Evolutionary conservation across 1,284 basidiomycete genomes (phyloP).

Genomic region (Marasmius oreades): DNA sequence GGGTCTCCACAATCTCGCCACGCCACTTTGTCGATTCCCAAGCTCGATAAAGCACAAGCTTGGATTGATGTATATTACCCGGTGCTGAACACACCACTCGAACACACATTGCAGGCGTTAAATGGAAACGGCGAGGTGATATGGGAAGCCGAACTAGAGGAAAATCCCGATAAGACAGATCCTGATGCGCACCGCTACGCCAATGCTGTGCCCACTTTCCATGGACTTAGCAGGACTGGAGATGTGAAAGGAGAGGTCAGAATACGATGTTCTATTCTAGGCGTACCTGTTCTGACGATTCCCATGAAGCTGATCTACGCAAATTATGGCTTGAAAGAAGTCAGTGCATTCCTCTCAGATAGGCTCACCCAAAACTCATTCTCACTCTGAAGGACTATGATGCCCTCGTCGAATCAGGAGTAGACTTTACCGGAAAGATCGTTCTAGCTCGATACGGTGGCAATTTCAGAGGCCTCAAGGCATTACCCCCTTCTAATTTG

Average conservation of each 20-base stretch:
- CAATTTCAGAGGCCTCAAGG: conserved; percentile 75
- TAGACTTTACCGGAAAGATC: conserved; percentile 68
- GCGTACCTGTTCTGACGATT: background rate
- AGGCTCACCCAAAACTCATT: background rate
- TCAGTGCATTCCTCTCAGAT: background rate
- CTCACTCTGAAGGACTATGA: conserved; percentile 48
- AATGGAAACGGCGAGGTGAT: conserved; percentile 40
- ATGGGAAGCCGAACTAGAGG: conserved; percentile 57
- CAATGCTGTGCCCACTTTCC: conserved; percentile 49
- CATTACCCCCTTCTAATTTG: conserved; percentile 16
- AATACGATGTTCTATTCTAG: background rate
- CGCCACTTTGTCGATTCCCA: conserved; percentile 31
- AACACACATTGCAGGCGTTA: conserved; percentile 47
- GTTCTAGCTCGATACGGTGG: conserved; percentile 71
- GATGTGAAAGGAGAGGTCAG: conserved; percentile 46
- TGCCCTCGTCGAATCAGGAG: conserved; percentile 46
- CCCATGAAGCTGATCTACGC: conserved; percentile 58
- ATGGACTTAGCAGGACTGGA: conserved; percentile 53
- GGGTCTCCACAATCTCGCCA: conserved; percentile 42
- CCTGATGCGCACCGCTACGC: conserved; percentile 48
- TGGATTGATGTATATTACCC: conserved; percentile 67
- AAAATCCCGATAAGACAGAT: conserved; percentile 50
- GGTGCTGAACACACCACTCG: conserved; percentile 67
- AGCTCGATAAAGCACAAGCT: conserved; percentile 7
- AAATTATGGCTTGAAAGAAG: conserved; percentile 65